These are phyloP conservation scores for Barnettozyma siamensis DNA, from an alignment of 805 yeast genomes.

Conservation along the genomic window DNA sequence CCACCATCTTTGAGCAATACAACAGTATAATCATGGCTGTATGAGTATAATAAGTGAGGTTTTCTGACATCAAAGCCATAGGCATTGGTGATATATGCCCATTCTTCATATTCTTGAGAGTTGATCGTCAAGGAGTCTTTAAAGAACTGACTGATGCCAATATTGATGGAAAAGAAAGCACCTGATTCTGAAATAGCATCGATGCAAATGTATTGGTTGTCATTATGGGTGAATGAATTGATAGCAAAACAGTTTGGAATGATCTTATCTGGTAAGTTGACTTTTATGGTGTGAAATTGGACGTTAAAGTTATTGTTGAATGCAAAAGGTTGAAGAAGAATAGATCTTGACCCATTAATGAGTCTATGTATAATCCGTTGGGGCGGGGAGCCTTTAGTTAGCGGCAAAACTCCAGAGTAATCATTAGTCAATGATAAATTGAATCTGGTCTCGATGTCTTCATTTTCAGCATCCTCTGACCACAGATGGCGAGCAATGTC, in stretches of 20 bases:
- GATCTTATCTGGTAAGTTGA: constrained; percentile 35
- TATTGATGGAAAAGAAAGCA: constrained; percentile 42
- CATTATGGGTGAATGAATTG: constrained; percentile 26
- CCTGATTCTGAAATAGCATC: constrained; percentile 51
- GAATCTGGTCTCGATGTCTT: constrained; percentile 21
- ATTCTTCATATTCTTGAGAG: constrained; percentile 29
- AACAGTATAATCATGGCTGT: constrained; percentile 40
- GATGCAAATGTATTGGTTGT: constrained; percentile 30
- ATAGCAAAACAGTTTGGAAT: constrained; percentile 33
- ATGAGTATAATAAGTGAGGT: constrained; percentile 48
- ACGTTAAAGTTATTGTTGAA: constrained; percentile 21
- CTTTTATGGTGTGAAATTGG: constrained; percentile 17
- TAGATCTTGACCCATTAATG: constrained; percentile 13
- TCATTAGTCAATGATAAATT: constrained; percentile 13
- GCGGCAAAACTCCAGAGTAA: constrained; percentile 16
- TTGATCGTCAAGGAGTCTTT: constrained; percentile 8
- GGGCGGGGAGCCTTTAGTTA: constrained; percentile 18
- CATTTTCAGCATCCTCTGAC: constrained; percentile 2
- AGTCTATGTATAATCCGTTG: constrained; percentile 25
- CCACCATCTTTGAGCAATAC: constrained; percentile 77
- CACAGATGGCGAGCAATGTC: constrained; percentile 23
- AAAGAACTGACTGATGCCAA: constrained; percentile 40
- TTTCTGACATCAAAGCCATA: constrained; percentile 53
- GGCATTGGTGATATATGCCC: constrained; percentile 68
- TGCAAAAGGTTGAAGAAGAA: constrained; percentile 19